These are phyloP conservation scores for Lipomyces yamanashiensis DNA, from an alignment of 805 yeast species.

Conservation along the genomic window DNA sequence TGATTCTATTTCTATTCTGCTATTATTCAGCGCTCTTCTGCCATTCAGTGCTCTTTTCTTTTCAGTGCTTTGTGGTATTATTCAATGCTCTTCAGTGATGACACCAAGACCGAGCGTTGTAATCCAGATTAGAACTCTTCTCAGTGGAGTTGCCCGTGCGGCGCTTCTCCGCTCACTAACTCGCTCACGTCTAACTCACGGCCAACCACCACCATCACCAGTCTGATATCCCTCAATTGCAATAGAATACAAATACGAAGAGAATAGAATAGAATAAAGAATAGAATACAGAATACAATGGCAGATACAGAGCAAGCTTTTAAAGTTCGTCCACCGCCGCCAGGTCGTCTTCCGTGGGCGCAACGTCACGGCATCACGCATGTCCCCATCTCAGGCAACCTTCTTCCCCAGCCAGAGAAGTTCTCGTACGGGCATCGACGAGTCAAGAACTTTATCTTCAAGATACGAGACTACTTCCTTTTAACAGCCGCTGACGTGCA, in stretches of 20 bases:
- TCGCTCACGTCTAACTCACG: neutral
- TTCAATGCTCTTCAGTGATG: too few species aligned
- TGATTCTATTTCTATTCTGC: too few species aligned
- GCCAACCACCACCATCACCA: neutral
- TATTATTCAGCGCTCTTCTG: too few species aligned
- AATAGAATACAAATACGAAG: too few species aligned
- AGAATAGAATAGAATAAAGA: too few species aligned
- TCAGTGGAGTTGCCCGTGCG: neutral
- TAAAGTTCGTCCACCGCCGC: neutral
- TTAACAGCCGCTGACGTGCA: conserved; percentile 1
- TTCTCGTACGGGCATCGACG: conserved; percentile 17
- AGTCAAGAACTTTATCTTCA: conserved; percentile 13
- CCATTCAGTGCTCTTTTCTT: too few species aligned
- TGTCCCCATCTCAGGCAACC: neutral
- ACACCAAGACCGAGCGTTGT: too few species aligned
- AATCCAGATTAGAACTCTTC: neutral
- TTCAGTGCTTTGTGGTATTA: too few species aligned
- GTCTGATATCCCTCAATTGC: neutral
- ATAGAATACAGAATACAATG: neutral
- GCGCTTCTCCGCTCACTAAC: too few species aligned
- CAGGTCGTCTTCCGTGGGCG: conserved; percentile 5
- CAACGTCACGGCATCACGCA: conserved; percentile 6
- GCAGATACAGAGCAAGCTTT: neutral
- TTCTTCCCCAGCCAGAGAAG: conserved; percentile 7
- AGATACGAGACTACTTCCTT: conserved; percentile 7